Conservation (phyloP, 148 eudicot genomes). For the Arctostaphylos glauca region DNA sequence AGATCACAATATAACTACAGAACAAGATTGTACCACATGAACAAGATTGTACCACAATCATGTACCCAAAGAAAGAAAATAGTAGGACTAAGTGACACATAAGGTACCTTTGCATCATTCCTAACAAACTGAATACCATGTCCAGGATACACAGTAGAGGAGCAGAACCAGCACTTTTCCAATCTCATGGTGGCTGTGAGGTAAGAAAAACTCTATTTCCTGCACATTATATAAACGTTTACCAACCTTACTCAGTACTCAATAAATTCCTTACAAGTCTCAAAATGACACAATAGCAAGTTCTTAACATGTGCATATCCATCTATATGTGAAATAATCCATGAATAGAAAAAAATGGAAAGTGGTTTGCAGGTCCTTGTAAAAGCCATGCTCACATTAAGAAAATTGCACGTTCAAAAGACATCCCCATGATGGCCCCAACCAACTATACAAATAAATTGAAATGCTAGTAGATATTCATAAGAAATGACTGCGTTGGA, state of each 20-base stretch:
- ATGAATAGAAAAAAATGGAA: no score
- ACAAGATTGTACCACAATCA: background rate
- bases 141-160: slow-evolving; percentile 82
- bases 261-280: background rate
- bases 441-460: background rate
- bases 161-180: slow-evolving; percentile 96
- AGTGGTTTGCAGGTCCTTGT: no score
- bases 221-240: slow-evolving; percentile 5
- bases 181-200: slow-evolving; percentile 54
- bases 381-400: background rate
- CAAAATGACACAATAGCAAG: background rate
- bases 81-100: background rate
- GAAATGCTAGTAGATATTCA: background rate
- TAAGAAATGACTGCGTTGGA: background rate
- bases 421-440: background rate
- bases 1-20: background rate
- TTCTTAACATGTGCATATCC: background rate
- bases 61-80: background rate
- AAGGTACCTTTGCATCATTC: slow-evolving; percentile 78
- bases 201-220: slow-evolving; percentile 19
- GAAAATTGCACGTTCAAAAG: background rate
- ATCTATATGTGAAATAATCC: no score
- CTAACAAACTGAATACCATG: slow-evolving; percentile 92
- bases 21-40: background rate
- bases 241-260: background rate